These are phyloP conservation scores for Luffa acutangula DNA, from an alignment of 306 rosid genomes.

Conservation along the genomic window DNA sequence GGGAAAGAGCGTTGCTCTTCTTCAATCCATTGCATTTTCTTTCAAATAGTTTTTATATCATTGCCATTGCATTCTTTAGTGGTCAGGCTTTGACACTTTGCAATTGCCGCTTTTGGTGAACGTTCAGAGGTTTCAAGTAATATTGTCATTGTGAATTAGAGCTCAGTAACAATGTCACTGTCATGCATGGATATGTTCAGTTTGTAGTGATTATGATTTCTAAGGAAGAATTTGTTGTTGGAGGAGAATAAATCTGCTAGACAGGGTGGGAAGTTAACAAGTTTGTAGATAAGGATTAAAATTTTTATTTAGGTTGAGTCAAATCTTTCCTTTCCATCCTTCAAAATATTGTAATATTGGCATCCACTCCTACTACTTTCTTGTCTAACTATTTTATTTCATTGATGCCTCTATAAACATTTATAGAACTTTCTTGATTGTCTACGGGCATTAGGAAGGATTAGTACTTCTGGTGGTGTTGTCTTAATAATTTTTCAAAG, in stretches of 20 bases:
- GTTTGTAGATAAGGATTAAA: not conserved
- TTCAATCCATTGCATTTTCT: conserved; percentile 1
- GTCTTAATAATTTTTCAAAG: not conserved
- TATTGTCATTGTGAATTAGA: not conserved
- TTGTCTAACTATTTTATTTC: not conserved
- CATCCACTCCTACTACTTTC: not conserved
- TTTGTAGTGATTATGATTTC: not conserved
- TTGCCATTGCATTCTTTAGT: not conserved
- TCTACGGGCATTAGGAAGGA: not conserved
- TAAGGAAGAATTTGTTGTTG: not conserved
- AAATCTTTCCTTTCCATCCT: not conserved
- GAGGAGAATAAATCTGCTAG: not conserved
- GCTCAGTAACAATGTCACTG: not conserved
- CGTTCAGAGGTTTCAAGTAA: not conserved
- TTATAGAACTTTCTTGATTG: not conserved
- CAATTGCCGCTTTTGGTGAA: not conserved
- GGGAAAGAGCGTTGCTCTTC: not conserved
- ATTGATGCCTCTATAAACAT: not conserved
- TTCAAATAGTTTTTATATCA: not conserved
- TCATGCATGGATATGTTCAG: not conserved
- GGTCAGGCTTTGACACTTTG: not conserved
- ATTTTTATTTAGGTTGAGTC: not conserved
- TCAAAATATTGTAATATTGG: not conserved
- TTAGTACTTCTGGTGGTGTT: not conserved
- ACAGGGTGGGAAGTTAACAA: not conserved